These are phyloP conservation scores for Xylariaceae sp. DNA, from an alignment of 2,329 filamentous ascomycete species.

Conservation along the genomic window DNA sequence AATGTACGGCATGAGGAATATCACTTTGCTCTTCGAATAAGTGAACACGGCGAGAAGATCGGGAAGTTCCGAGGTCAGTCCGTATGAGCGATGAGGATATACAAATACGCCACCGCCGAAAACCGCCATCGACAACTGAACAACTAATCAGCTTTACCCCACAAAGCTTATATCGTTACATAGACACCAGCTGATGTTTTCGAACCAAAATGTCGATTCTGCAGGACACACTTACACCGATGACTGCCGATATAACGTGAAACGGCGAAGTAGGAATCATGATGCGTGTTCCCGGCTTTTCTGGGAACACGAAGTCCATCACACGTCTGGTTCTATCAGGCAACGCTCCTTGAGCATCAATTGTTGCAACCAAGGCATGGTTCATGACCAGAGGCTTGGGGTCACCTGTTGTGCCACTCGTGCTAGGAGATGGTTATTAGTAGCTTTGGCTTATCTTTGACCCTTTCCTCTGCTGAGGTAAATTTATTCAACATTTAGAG, in stretches of 20 bases:
- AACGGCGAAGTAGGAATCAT: constrained; percentile 16
- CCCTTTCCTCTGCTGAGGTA: too few relatives aligned
- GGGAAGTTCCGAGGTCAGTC: constrained; percentile 7
- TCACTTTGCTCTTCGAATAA: constrained; percentile 9
- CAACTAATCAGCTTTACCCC: too few relatives aligned
- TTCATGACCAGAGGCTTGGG: constrained; percentile 14
- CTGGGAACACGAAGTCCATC: constrained; percentile 5
- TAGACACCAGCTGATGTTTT: too few relatives aligned
- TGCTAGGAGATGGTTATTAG: background rate
- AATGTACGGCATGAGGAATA: constrained; percentile 18
- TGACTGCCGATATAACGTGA: constrained; percentile 15
- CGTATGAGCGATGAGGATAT: constrained; percentile 18
- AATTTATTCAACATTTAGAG: too few relatives aligned
- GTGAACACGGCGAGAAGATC: constrained; percentile 11
- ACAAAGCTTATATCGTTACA: too few relatives aligned
- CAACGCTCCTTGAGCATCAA: constrained; percentile 7
- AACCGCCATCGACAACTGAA: background rate
- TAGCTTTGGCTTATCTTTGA: too few relatives aligned
- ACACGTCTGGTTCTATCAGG: constrained; percentile 13
- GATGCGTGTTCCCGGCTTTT: constrained; percentile 10
- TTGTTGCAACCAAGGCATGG: constrained; percentile 10
- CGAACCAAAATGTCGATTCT: too few relatives aligned
- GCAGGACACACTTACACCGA: constrained; percentile 6
- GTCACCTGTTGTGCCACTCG: constrained; percentile 20
- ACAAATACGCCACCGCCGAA: constrained; percentile 17